Base-by-base conservation (phyloP, 1,284 basidiomycete species). In the Microbotryum silenes-acaulis region DNA sequence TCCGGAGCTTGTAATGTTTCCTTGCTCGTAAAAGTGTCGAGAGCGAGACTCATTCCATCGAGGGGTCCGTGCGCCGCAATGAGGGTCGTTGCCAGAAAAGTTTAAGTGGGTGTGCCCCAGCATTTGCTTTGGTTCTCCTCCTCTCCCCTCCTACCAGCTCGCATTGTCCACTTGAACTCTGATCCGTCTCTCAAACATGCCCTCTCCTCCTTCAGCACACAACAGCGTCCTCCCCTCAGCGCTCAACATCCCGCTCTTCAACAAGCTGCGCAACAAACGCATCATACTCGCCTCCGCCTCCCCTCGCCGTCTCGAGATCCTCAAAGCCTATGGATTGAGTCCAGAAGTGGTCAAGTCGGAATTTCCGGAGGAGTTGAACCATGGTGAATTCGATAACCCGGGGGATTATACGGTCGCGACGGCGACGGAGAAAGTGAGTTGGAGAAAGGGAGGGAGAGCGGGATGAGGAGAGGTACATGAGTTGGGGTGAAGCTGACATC, bases 331-430 rank as follows among this genome's bases (percentile, higher is more conserved):
- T 23, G 51, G 51, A 31, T 50, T 57, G 6, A 79, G 81, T 51
- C 91, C 91, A 1, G 90, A 96, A 74, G 82, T 96, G 61, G 80
- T 96, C 0, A 88, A 91, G 0, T 94, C 91, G 3, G 88, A 81
- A 0, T 97, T 97, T 68, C 81, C 83, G 46, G 94, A 97, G 75
- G 80, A 93, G 71, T 78, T 97, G 18, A 79, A 83, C 0, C 79
- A 87, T 54, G 77, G 77, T 21, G 81, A 82, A 3, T 97, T 77
- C 62, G 83, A 84, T 29, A 82, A 89, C 65, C 81, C 88, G 20
- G 88, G 90, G 62, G 91, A 96, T 73, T 97, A 98, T 74, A 90
- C 93, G 0, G 89, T 96, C 6, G 85, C 92, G 9, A 97, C 92
- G 0, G 91, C 91, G 2, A 85, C 84, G 2, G 87, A 93, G 68